A percentile compares a stretch with the other conserved stretches of the same genome.
Conservation (phyloP, 225 moss, liverwort and hornwort species). For the Pseudisothecium myosuroides region DNA sequence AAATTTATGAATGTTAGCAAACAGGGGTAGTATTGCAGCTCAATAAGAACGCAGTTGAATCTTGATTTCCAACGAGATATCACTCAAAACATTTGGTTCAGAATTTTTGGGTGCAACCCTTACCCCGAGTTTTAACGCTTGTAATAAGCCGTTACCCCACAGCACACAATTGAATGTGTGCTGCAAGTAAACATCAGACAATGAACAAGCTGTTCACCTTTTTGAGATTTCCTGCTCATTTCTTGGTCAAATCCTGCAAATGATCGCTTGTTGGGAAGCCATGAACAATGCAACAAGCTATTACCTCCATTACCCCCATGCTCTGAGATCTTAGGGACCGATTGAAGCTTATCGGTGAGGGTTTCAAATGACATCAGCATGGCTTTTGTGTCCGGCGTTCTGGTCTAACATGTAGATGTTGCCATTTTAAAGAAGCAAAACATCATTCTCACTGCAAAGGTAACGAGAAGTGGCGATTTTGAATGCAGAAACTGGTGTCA, state of each 20-base stretch:
- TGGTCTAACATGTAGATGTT: not conserved
- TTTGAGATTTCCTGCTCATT: not conserved
- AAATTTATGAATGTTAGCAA: not conserved
- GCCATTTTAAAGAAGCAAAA: not conserved
- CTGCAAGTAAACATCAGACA: not conserved
- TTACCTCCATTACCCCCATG: not conserved
- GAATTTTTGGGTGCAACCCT: not conserved
- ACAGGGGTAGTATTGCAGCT: not conserved
- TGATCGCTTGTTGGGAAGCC: not conserved
- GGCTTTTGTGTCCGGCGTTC: not conserved
- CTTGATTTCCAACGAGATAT: not conserved
- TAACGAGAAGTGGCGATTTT: not conserved
- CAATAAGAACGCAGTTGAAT: not conserved
- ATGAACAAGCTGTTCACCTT: not conserved
- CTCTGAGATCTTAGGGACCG: not conserved
- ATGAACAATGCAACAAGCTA: not conserved
- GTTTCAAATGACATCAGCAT: not conserved
- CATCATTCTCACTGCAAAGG: not conserved
- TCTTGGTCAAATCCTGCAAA: not conserved
- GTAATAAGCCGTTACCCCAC: not conserved
- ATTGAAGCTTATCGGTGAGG: not conserved
- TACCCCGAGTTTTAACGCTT: too few species aligned
- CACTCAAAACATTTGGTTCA: not conserved
- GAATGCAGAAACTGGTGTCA: conserved; percentile 24
- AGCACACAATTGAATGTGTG: not conserved